A percentile compares a stretch with the other conserved stretches of the same genome.
These are phyloP conservation scores for Pseudozyma tsukubaensis DNA, from an alignment of 1,284 basidiomycete genomes.

Conservation along the genomic window DNA sequence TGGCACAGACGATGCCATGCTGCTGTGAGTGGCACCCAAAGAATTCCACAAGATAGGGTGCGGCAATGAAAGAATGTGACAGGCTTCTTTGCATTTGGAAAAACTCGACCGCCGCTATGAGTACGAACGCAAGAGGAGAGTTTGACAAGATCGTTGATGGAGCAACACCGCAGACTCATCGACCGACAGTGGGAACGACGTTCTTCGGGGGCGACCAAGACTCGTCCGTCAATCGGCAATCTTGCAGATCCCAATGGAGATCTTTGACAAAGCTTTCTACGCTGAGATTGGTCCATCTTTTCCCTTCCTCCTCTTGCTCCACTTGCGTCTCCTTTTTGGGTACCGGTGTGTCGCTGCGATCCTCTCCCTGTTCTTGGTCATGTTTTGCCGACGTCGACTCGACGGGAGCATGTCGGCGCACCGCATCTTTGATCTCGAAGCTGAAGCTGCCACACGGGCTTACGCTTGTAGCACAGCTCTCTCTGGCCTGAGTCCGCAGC, in stretches of 20 bases:
- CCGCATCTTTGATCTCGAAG: slow-evolving; percentile 42
- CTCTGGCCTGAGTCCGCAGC: slow-evolving; percentile 1
- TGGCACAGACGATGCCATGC: no score
- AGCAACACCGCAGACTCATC: background rate
- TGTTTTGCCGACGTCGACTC: background rate
- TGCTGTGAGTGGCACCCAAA: no score
- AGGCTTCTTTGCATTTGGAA: no score
- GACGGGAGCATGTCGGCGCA: slow-evolving; percentile 8
- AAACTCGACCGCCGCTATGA: no score
- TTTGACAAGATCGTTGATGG: no score
- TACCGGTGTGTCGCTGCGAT: background rate
- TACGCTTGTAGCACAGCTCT: slow-evolving; percentile 3
- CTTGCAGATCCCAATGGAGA: slow-evolving; percentile 27
- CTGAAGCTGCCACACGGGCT: slow-evolving; percentile 36
- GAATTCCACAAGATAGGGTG: no score
- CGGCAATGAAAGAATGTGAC: no score
- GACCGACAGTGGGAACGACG: background rate
- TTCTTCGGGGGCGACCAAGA: background rate
- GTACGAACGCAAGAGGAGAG: no score
- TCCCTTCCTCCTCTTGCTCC: background rate
- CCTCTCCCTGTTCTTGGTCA: background rate
- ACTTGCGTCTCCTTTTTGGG: background rate
- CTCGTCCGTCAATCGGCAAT: slow-evolving; percentile 3
- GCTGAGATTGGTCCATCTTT: background rate
- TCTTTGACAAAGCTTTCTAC: slow-evolving; percentile 21